Evolutionary conservation across 2,329 filamentous ascomycete genomes (phyloP).

Genomic region (Colletotrichum incanum): DNA sequence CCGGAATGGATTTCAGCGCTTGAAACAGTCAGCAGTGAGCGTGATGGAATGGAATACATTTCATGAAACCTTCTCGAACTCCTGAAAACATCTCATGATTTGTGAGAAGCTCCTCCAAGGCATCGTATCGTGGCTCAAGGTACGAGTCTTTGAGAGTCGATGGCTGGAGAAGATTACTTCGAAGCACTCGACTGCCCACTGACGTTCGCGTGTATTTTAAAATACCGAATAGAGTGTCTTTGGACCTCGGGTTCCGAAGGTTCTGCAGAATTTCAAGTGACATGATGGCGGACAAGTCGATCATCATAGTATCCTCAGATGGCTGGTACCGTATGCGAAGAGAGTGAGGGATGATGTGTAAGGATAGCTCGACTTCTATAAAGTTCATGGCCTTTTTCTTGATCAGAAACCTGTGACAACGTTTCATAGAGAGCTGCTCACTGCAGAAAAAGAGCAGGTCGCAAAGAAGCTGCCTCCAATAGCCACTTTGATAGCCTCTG

Average conservation of each 20-base stretch:
- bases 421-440: slow-evolving; percentile 59
- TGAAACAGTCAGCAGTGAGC: slow-evolving; percentile 41
- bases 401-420: slow-evolving; percentile 40
- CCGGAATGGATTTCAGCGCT: slow-evolving; percentile 83
- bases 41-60: too few species aligned
- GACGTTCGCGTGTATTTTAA: slow-evolving; percentile 89
- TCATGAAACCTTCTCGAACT: slow-evolving; percentile 75
- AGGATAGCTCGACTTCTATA: slow-evolving; percentile 78
- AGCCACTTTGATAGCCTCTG: slow-evolving; percentile 85
- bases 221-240: slow-evolving; percentile 86
- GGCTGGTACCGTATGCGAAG: slow-evolving; percentile 90
- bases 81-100: slow-evolving; percentile 90
- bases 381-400: slow-evolving; percentile 80
- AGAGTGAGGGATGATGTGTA: slow-evolving; percentile 83
- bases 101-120: slow-evolving; percentile 84
- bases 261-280: slow-evolving; percentile 95
- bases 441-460: slow-evolving; percentile 87
- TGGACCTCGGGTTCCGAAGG: slow-evolving; percentile 81
- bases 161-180: slow-evolving; percentile 91
- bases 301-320: slow-evolving; percentile 95
- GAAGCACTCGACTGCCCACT: slow-evolving; percentile 88
- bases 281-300: slow-evolving; percentile 89
- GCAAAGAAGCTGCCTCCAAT: slow-evolving; percentile 89
- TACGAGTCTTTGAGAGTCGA: slow-evolving; percentile 78
- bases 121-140: slow-evolving; percentile 82